Evolutionary conservation across 768 basidiomycete species (phyloP), one percentile per base, ranked within the genome.

Genomic region (Epithele typhae): DNA sequence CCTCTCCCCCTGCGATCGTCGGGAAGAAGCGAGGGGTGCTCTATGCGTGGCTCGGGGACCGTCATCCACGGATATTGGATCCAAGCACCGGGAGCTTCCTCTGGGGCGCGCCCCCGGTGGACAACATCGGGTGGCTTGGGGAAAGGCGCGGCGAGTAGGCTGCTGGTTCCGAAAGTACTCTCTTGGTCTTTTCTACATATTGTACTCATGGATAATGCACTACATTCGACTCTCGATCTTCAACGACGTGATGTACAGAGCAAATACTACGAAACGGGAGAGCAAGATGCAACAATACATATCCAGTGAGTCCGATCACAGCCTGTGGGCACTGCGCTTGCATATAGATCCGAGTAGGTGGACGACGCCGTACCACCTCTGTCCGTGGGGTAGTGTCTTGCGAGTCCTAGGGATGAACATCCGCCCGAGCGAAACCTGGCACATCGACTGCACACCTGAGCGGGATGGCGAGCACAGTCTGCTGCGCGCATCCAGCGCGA

Each of bases 101-200:
- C 3, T 84, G 79, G 81, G 82, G 82, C 25, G 87, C 87, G 22
- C 87, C 87, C 5, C 68, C 80, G 0, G 71, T 87, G 43, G 84
- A 88, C 53, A 70, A 73, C 40, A 58, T 81, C 12, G 84, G 83
- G 41, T 75, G 69, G 48, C n/a, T 58, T 77, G 54, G 52, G 67
- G 27, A 67, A 71, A 40, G 23, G 38, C 46, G 38, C 44, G 36
- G 27, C 45, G 38, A 17, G 19, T 50, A 40, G 32, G 11, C 27
- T 12, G 3, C 21, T 35, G 27, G 7, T 5, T 22, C 23, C 32
- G 42, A 49, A 53, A 49, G 42, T 47, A 49, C 45, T 32, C 32
- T 35, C 36, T 36, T 17, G 41, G 25, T 23, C 33, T 27, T 19
- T 25, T 5, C 12, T 25, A 17, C 35, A 25, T 46, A 40, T 42